Evolutionary conservation across 2,329 filamentous ascomycete genomes (phyloP), one percentile per base, ranked within the genome.

Genomic region (Pseudofabraea citricarpa): DNA sequence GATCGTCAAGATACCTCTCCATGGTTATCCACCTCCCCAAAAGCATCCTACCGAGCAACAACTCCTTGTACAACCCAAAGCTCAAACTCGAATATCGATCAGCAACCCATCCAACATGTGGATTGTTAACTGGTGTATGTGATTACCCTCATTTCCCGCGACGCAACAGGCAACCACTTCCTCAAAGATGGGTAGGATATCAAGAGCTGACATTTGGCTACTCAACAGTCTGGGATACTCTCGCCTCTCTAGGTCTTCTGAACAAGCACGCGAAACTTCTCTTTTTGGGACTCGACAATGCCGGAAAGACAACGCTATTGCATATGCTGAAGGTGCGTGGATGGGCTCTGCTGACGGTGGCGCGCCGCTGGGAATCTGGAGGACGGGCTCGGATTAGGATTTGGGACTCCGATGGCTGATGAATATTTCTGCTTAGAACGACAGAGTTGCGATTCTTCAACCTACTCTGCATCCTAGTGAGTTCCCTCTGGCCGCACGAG

Each of bases 211-310:
- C 58, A 49, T 49, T 51, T 48, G 27, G 46, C 36, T 43, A 45
- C 41, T 43, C 43, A 35, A 54, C 55, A 89, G 89, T 95, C 71
- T 95, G 88, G 78, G 88, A 95, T 73, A 74, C 94, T 59, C 81
- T 95, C 61, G 87, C 90, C 60, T 87, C 82, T 54, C 78, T 95
- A 52, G 90, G 90, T 59, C 77, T 95, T 61, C 75, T 91, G 56
- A 95, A 95, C 81, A 95, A 95, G 79, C 88, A 95, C 68, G 90
- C 89, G 61, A 95, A 95, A 79, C 80, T 95, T 47, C 79, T 95
- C 46, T 95, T 95, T 73, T 81, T 95, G 52, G 90, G 90, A 57
- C 83, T 95, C 50, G 90, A 95, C 67, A 95, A 95, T 72, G 90
- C 90, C 40, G 90, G 90, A 70, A 95, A 95, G 77, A 95, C 90